A percentile compares a stretch with the other conserved stretches of the same genome.
Conservation (phyloP, 257 asterid genomes). For the Anisodus tanguticus region DNA sequence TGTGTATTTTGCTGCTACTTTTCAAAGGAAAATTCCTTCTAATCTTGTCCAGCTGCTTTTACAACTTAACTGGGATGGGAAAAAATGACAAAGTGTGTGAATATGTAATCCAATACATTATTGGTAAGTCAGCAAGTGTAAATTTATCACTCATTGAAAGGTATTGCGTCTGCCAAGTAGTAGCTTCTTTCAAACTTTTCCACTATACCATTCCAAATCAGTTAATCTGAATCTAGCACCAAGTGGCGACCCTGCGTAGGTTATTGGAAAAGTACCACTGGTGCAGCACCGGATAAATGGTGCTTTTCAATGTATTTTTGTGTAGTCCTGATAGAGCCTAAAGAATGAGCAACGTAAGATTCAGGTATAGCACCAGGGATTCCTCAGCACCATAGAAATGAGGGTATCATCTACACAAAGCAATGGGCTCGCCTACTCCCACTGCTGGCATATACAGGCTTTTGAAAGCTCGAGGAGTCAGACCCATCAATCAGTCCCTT, state of each 20-base stretch:
- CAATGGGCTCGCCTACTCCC: not conserved
- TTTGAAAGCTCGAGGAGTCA: not conserved
- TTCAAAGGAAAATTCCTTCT: not conserved
- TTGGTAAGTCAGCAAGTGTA: not conserved
- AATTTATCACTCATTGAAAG: not conserved
- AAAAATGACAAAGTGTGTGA: not conserved
- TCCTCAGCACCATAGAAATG: not conserved
- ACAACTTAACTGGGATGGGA: not conserved
- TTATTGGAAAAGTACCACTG: not conserved
- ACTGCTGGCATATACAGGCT: not conserved
- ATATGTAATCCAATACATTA: not conserved
- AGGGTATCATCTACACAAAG: not conserved
- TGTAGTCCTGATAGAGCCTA: not conserved
- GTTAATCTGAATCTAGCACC: not conserved
- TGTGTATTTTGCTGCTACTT: not conserved
- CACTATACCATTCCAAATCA: not conserved
- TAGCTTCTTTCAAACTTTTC: not conserved
- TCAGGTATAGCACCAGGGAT: not conserved
- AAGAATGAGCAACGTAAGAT: not conserved
- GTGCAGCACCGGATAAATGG: not conserved
- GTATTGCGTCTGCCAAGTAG: not conserved
- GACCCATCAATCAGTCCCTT: not conserved
- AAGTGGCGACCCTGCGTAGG: not conserved
- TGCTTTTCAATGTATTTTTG: not conserved
- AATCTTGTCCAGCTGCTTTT: not conserved